Evolutionary conservation across 1,284 basidiomycete genomes (phyloP).

Genomic region (Polyporus tsugae): DNA sequence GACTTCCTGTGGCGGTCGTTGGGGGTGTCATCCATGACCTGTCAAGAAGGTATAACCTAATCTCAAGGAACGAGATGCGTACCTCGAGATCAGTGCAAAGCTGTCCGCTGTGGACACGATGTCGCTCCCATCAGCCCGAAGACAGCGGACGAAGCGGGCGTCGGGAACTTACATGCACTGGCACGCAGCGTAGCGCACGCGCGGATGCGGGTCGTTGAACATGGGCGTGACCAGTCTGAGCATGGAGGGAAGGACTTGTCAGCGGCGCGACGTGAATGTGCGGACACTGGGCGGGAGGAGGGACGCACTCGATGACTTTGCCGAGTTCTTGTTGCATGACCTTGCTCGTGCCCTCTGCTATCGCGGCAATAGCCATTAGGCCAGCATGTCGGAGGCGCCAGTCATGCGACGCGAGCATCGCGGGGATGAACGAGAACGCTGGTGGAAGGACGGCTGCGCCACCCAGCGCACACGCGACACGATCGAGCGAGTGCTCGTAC

Average conservation of each 20-base stretch:
- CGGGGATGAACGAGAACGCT: constrained; percentile 81
- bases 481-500: constrained; percentile 82
- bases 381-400: constrained; percentile 86
- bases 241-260: neutral
- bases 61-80: constrained; percentile 27
- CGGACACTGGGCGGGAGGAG: neutral
- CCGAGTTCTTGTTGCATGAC: constrained; percentile 81
- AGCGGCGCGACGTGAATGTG: constrained; percentile 16
- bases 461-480: constrained; percentile 78
- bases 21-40: neutral
- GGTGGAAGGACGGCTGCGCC: constrained; percentile 76
- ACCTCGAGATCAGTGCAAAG: constrained; percentile 87
- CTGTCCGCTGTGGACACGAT: constrained; percentile 64
- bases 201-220: constrained; percentile 80
- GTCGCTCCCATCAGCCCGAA: neutral
- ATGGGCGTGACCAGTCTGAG: constrained; percentile 75
- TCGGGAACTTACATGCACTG: constrained; percentile 79
- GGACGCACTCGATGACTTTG: constrained; percentile 73
- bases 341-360: constrained; percentile 81
- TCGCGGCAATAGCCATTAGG: constrained; percentile 81
- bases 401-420: constrained; percentile 80
- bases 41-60: neutral
- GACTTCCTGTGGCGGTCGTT: constrained; percentile 59
- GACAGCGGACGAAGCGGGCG: constrained; percentile 8
- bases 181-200: constrained; percentile 86